A percentile compares a stretch with the other conserved stretches of the same genome.
phyloP scores from a whole-genome alignment of 2,329 filamentous ascomycete species.

The Colletotrichum cereale region DNA sequence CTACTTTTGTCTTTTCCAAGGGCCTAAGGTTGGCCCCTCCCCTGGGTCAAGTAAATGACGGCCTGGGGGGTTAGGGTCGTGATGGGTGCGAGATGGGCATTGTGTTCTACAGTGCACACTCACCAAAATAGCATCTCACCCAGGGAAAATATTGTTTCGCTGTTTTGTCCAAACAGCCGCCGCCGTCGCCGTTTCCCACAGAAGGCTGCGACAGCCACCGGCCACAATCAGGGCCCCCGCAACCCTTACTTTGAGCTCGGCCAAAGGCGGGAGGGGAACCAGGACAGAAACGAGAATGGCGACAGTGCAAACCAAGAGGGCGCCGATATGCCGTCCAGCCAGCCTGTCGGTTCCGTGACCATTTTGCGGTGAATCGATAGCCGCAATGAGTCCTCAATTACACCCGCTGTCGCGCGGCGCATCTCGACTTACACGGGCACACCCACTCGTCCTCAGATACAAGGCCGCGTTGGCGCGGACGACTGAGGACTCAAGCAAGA shows the following conservation, averaged over 20 bases:
- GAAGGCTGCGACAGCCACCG: slow-evolving; percentile 30
- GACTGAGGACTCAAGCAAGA: slow-evolving; percentile 16
- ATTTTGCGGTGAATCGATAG: slow-evolving; percentile 15
- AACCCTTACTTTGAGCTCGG: background rate
- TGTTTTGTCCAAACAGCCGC: slow-evolving; percentile 3
- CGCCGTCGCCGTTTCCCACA: slow-evolving; percentile 14
- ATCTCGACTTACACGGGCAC: slow-evolving; percentile 15
- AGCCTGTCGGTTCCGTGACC: slow-evolving; percentile 23
- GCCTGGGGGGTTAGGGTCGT: background rate
- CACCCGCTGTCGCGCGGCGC: background rate
- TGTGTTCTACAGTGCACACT: background rate
- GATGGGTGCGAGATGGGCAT: slow-evolving; percentile 12
- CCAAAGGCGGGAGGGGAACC: background rate
- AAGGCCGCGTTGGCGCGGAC: background rate
- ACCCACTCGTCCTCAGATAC: slow-evolving; percentile 9
- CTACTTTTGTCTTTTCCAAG: background rate
- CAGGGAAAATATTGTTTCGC: slow-evolving; percentile 24
- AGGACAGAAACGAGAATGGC: background rate
- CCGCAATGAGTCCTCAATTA: slow-evolving; percentile 5
- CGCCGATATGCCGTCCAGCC: slow-evolving; percentile 18
- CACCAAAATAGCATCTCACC: slow-evolving; percentile 33
- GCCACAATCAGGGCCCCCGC: slow-evolving; percentile 4
- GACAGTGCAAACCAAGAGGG: background rate
- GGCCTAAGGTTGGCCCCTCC: slow-evolving; percentile 10
- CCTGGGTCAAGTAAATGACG: slow-evolving; percentile 17